Conservation (phyloP, 495 filamentous ascomycete genomes). For the Apiosordaria backusii region DNA sequence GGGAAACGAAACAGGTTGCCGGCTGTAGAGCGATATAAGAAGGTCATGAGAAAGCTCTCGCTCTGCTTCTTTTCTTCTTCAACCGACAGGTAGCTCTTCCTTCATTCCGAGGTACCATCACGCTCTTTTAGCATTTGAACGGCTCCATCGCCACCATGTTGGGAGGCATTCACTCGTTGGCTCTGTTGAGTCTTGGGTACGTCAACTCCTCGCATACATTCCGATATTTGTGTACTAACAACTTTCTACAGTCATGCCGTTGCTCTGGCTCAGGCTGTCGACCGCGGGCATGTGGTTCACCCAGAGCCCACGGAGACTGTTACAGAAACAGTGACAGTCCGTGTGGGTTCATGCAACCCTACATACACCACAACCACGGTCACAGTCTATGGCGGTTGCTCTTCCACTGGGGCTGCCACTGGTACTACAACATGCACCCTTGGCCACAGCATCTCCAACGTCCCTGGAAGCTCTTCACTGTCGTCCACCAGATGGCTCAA, state of each 20-base stretch:
- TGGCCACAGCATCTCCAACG: background rate
- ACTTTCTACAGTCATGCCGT: slow-evolving; percentile 1
- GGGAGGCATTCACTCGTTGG: slow-evolving; percentile 5
- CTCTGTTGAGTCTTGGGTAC: slow-evolving; percentile 18
- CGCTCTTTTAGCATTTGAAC: slow-evolving; percentile 5
- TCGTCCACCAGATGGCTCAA: slow-evolving; percentile 15
- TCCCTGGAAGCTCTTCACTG: background rate
- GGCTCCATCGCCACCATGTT: slow-evolving; percentile 5
- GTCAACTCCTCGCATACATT: background rate
- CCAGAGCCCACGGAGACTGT: slow-evolving; percentile 2
- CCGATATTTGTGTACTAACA: background rate
- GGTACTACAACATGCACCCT: background rate
- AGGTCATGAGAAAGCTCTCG: background rate
- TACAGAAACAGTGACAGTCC: slow-evolving; percentile 10
- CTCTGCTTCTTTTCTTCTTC: background rate
- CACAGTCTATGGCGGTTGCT: slow-evolving; percentile 12
- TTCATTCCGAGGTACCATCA: background rate
- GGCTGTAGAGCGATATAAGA: slow-evolving; percentile 10
- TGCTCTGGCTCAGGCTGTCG: background rate
- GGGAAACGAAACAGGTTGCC: background rate
- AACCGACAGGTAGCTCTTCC: background rate
- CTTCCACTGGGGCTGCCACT: background rate
- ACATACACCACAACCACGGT: slow-evolving; percentile 5
- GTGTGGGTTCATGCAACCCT: background rate
- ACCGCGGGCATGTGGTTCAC: background rate